Percentiles rank a stretch among this genome's conserved stretches.
Evolutionary conservation across 805 yeast species (phyloP).

Genomic region (Metschnikowia koreensis): DNA sequence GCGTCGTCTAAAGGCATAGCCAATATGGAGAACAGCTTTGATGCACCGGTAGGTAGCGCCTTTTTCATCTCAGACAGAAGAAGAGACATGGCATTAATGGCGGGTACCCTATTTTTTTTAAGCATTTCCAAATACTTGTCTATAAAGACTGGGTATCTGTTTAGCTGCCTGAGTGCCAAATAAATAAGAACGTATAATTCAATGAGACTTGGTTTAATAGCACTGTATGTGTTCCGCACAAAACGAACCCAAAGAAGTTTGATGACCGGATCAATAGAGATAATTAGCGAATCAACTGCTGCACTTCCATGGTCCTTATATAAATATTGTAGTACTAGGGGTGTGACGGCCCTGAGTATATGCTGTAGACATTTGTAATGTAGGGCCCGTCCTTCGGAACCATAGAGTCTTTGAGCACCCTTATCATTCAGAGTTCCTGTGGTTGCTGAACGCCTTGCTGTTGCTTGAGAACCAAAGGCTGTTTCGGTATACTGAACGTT

Average conservation of each 20-base stretch:
- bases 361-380: conserved; percentile 49
- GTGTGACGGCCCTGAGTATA: conserved; percentile 43
- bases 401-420: conserved; percentile 34
- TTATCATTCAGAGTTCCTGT: neutral
- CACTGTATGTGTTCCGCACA: conserved; percentile 1
- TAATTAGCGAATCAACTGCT: conserved; percentile 1
- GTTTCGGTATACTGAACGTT: conserved; percentile 42
- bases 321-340: conserved; percentile 13
- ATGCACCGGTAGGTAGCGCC: conserved; percentile 31
- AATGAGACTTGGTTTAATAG: conserved; percentile 21
- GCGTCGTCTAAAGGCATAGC: conserved; percentile 39
- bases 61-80: conserved; percentile 36
- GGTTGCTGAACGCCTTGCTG: conserved; percentile 2
- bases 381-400: conserved; percentile 45
- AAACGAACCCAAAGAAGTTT: conserved; percentile 35
- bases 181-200: conserved; percentile 46
- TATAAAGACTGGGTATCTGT: conserved; percentile 47
- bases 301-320: conserved; percentile 1
- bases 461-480: conserved; percentile 18
- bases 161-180: conserved; percentile 47
- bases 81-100: conserved; percentile 36
- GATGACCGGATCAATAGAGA: conserved; percentile 13
- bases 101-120: conserved; percentile 48
- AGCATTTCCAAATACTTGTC: conserved; percentile 47
- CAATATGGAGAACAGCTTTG: conserved; percentile 40